Conservation (phyloP, 164 flowering plant genomes). For the Kalanchoe fedtschenkoi region DNA sequence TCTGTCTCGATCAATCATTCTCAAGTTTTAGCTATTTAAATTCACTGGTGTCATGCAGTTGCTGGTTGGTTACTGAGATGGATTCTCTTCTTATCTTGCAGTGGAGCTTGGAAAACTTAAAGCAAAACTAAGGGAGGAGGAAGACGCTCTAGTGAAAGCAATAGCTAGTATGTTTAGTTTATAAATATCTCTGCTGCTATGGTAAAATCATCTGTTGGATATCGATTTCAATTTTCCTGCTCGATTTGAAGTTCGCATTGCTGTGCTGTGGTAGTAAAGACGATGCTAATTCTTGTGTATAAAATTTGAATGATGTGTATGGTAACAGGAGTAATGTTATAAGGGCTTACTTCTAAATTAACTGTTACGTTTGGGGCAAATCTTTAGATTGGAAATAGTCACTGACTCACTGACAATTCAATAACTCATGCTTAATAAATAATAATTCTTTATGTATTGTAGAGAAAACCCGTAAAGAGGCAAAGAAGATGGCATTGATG, state of each 20-base stretch:
- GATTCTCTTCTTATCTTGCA: constrained; percentile 9
- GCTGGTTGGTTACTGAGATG: neutral
- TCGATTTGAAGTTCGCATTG: neutral
- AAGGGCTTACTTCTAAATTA: neutral
- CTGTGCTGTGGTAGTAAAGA: no score
- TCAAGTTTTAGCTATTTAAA: neutral
- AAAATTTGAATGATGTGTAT: no score
- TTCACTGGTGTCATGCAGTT: neutral
- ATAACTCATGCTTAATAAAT: neutral
- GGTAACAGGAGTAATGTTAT: neutral
- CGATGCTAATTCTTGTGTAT: no score
- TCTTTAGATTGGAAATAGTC: neutral
- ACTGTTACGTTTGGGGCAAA: neutral
- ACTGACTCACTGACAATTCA: neutral
- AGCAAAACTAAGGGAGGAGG: constrained; percentile 42
- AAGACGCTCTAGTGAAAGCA: constrained; percentile 59
- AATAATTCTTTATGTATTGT: constrained; percentile 13
- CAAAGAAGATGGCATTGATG: constrained; percentile 37
- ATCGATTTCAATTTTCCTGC: neutral
- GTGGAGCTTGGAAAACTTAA: constrained; percentile 44
- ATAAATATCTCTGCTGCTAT: neutral
- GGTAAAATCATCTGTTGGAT: no score
- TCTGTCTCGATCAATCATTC: neutral
- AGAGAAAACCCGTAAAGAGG: constrained; percentile 87
- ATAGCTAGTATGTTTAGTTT: constrained; percentile 41